Conservation (phyloP, 805 yeast genomes). For the Saccharomycopsis sp. region DNA sequence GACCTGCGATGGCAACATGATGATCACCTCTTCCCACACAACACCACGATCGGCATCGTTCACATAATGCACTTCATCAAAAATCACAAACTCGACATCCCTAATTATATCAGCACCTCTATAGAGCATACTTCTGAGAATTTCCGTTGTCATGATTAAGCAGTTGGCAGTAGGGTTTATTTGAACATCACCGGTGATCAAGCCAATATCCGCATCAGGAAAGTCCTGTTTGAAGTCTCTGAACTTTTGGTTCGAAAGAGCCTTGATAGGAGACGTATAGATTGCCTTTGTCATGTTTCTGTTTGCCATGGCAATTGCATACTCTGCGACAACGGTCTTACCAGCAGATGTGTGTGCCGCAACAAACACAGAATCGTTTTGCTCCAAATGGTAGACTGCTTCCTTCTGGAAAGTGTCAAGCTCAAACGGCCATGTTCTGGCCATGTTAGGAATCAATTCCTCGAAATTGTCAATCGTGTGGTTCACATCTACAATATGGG, state of each 20-base stretch:
- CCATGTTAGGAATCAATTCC: slow-evolving; percentile 88
- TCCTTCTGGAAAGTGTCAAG: slow-evolving; percentile 94
- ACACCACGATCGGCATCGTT: slow-evolving; percentile 97
- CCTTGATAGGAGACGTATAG: slow-evolving; percentile 93
- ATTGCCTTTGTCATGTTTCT: slow-evolving; percentile 95
- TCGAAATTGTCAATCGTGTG: slow-evolving; percentile 78
- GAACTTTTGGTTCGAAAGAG: slow-evolving; percentile 82
- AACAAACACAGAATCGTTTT: slow-evolving; percentile 96
- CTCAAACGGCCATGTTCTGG: slow-evolving; percentile 91
- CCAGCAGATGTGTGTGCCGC: slow-evolving; percentile 99
- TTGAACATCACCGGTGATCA: slow-evolving; percentile 96
- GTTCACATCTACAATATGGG: slow-evolving; percentile 85
- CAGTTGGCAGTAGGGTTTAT: slow-evolving; percentile 96
- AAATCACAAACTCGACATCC: slow-evolving; percentile 95
- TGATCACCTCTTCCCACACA: slow-evolving; percentile 98
- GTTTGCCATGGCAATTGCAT: slow-evolving; percentile 94
- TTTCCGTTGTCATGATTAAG: slow-evolving; percentile 96
- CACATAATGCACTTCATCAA: slow-evolving; percentile 97
- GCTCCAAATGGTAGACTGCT: slow-evolving; percentile 92
- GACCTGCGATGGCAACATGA: slow-evolving; percentile 95
- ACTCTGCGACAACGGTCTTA: slow-evolving; percentile 96
- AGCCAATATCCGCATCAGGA: slow-evolving; percentile 80
- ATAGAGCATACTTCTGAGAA: slow-evolving; percentile 89
- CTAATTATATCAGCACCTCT: slow-evolving; percentile 94
- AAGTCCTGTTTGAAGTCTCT: slow-evolving; percentile 79